Base-by-base conservation (phyloP, 108 stramenopile genomes). In the Cyclostephanos tholiformis region DNA sequence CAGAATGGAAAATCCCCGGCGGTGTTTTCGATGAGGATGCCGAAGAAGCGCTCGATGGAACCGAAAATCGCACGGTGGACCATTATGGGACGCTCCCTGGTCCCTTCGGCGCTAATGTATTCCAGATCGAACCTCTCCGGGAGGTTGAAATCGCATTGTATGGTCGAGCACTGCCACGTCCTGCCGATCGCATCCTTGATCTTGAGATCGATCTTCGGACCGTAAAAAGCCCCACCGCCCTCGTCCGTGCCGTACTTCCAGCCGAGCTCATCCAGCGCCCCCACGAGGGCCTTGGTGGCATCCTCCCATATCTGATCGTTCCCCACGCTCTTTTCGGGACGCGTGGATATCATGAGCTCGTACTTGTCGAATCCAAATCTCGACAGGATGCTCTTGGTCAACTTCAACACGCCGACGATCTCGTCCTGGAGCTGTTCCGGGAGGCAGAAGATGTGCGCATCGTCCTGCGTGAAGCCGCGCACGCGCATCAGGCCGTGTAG, bases 391-490 rank as follows among this genome's bases (percentile, higher is more conserved):
- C 65, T 75, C 78, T 97, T 91, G 0, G 88, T 95, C 69, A 99
- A 80, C 70, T 99, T 88, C 25, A 97, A 75, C 16, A 97, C 96
- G 44, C 48, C 76, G 2, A 97, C 93, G 78, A 99, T 97, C 80
- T 99, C 98, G 76, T 91, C 89, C 72, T 97, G 86, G 19, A 99
- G 85, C 71, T 99, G 98, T 48, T 92, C 94, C 20, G 98, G 98
- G 29, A 97, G 85, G 84, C 98, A 99, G 74, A 95, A 99, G 71
- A 99, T 95, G 81, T 99, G 98, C 9, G 97, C 98, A 83, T 99
- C 98, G 86, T 99, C 98, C 86, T 99, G 98, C 17, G 95, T 96
- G 86, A 98, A 98, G 11, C 98, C 98, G 19, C 98, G 87, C n/a
- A 98, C 98, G 17, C 98, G 83, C 87, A 98, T 92, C 26, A 98